Evolutionary conservation across 1,284 basidiomycete genomes (phyloP), one percentile per base, ranked within the genome.

Genomic region (Austroboletus olivaceoglutinosus): DNA sequence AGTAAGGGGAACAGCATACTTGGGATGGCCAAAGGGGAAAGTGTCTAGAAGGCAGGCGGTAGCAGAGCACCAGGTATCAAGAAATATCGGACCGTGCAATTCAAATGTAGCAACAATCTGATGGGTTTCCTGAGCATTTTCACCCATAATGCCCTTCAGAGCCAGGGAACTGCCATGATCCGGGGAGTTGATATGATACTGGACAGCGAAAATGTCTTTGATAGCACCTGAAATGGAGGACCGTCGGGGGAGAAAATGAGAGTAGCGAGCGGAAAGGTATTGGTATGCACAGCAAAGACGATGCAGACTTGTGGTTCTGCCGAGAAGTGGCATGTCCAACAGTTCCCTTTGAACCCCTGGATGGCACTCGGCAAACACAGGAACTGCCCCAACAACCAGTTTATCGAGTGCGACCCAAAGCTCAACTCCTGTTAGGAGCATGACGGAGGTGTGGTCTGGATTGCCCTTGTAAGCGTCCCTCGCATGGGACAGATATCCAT

Each of bases 381-480:
- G 71, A 43, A 63, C 62, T 2, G 64, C 59, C 2, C 22, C n/a
- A 4, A 70, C 59, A 4, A 59, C 66, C 2, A 75, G 22, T 18
- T 58, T 65, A 55, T 81, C 79, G 0, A 80, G 60, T 0, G 65
- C 70, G 1, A 74, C 62, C 76, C 76, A 77, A 9, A 78, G 62
- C 18, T 73, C 66, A 16, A 77, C 50, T 4, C 71, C 47, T 0
- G 70, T 74, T 39, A 80, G 58, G 18, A 78, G 54, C 68, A 77
- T 75, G 5, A 72, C 53, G 0, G 78, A 80, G 22, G 62, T 46
- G 25, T 67, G 55, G 48, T 79, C 75, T 13, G 75, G 70, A 48
- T 72, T 73, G 25, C 48, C 47, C 5, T 41, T 43, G 45, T 75
- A 75, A 4, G 52, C 39, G 2, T 42, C 25, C 9, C 29, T 27